Conservation (phyloP, 495 filamentous ascomycete genomes). For the Talaromyces liani region DNA sequence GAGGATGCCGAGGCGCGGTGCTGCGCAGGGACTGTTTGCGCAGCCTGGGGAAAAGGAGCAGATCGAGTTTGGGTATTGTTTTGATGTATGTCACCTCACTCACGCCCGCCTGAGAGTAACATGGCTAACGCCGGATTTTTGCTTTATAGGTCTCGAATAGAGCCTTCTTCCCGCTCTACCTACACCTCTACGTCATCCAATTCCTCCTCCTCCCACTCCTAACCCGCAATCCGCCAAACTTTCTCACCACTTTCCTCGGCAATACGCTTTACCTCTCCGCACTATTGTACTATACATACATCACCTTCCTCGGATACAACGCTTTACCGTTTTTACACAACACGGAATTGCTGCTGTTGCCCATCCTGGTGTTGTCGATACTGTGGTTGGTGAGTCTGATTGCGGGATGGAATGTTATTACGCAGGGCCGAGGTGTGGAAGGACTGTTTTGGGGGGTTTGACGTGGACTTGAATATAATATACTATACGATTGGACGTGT, state of each 20-base stretch:
- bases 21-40: conserved; percentile 50
- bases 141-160: conserved; percentile 51
- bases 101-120: too few species aligned
- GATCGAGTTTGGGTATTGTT: conserved; percentile 73
- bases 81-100: conserved; percentile 47
- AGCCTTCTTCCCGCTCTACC: conserved; percentile 68
- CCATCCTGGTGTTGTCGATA: conserved; percentile 51
- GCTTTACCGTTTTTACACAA: conserved; percentile 67
- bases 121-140: background rate
- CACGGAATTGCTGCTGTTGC: conserved; percentile 61
- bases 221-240: conserved; percentile 34
- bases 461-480: conserved; percentile 16
- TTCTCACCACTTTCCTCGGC: conserved; percentile 58
- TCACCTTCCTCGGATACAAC: conserved; percentile 71
- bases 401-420: conserved; percentile 39
- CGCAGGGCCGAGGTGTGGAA: conserved; percentile 34
- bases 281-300: conserved; percentile 62
- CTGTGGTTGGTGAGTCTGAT: conserved; percentile 57
- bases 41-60: conserved; percentile 48
- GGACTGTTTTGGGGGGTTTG: conserved; percentile 39
- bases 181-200: conserved; percentile 65
- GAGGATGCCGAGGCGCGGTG: conserved; percentile 40
- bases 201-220: conserved; percentile 61
- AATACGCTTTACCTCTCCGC: conserved; percentile 67
- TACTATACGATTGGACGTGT: background rate